A percentile compares a stretch with the other conserved stretches of the same genome.
These are phyloP conservation scores for Zygoascus bituminiphila DNA, from an alignment of 805 yeast species.

Conservation along the genomic window DNA sequence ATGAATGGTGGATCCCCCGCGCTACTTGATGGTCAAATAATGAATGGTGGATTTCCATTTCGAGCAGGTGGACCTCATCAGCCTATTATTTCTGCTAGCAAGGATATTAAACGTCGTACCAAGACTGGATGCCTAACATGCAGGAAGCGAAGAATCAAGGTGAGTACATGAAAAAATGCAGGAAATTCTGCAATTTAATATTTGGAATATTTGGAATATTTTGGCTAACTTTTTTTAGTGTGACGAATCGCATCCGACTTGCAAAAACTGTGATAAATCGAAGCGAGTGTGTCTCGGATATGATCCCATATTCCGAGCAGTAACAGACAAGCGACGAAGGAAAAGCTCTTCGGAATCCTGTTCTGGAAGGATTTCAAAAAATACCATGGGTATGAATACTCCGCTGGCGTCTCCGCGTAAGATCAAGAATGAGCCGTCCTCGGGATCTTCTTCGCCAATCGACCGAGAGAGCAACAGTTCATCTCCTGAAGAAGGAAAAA, in stretches of 20 bases:
- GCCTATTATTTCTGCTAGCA: slow-evolving; percentile 11
- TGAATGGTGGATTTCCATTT: not conserved
- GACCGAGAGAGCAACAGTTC: not conserved
- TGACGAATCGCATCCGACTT: slow-evolving; percentile 64
- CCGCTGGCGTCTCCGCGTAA: not conserved
- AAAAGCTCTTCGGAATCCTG: slow-evolving; percentile 3
- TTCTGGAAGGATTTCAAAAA: not conserved
- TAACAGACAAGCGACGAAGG: slow-evolving; percentile 14
- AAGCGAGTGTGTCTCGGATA: slow-evolving; percentile 64
- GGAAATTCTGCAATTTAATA: not conserved
- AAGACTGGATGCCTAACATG: slow-evolving; percentile 73
- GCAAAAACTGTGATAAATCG: slow-evolving; percentile 58
- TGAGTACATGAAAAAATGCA: slow-evolving; percentile 1
- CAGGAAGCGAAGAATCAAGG: slow-evolving; percentile 56
- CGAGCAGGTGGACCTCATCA: slow-evolving; percentile 2
- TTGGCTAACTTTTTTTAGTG: slow-evolving; percentile 30
- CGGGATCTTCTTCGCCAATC: not conserved
- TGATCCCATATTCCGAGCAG: slow-evolving; percentile 32
- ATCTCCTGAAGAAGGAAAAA: not conserved
- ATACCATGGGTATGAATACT: slow-evolving; percentile 1
- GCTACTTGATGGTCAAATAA: not conserved
- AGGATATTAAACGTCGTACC: slow-evolving; percentile 37
- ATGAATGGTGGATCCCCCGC: not conserved
- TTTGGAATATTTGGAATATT: not conserved
- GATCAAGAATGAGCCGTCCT: not conserved